Evolutionary conservation across 352 stramenopile species (phyloP).

Genomic region (Globisporangium camurandrum): DNA sequence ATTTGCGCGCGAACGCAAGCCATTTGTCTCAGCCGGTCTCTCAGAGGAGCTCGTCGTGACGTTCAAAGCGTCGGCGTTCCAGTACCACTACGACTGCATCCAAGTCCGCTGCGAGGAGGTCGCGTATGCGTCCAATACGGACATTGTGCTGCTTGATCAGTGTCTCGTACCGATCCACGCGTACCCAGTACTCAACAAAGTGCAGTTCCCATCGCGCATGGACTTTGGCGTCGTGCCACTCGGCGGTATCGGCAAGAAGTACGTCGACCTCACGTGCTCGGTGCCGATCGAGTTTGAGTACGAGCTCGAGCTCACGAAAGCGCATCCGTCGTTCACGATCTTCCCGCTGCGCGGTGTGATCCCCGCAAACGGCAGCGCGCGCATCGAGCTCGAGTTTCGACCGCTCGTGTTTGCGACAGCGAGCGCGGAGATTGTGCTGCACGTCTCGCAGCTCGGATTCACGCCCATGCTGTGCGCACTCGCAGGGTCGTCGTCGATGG

Average conservation of each 20-base stretch:
- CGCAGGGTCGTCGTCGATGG: slow-evolving; percentile 46
- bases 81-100: slow-evolving; percentile 89
- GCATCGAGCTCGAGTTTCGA: slow-evolving; percentile 73
- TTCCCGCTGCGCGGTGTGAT: slow-evolving; percentile 65
- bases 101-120: slow-evolving; percentile 68
- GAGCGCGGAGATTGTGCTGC: slow-evolving; percentile 53
- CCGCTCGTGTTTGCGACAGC: slow-evolving; percentile 58
- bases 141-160: slow-evolving; percentile 24
- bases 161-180: slow-evolving; percentile 78
- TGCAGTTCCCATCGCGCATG: slow-evolving; percentile 64
- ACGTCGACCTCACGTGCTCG: slow-evolving; percentile 52
- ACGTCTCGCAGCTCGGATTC: slow-evolving; percentile 78
- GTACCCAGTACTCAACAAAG: slow-evolving; percentile 81
- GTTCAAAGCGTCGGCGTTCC: slow-evolving; percentile 62
- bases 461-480: slow-evolving; percentile 53
- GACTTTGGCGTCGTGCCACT: slow-evolving; percentile 75
- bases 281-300: slow-evolving; percentile 88
- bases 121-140: slow-evolving; percentile 49
- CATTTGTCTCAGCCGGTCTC: slow-evolving; percentile 69
- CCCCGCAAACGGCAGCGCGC: slow-evolving; percentile 47
- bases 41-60: slow-evolving; percentile 68
- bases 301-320: slow-evolving; percentile 50
- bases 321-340: slow-evolving; percentile 72
- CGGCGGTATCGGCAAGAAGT: slow-evolving; percentile 26
- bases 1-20: slow-evolving; percentile 44